These are phyloP conservation scores for Furcasterigmium furcatum DNA, from an alignment of 2,329 filamentous ascomycete species.

Conservation along the genomic window DNA sequence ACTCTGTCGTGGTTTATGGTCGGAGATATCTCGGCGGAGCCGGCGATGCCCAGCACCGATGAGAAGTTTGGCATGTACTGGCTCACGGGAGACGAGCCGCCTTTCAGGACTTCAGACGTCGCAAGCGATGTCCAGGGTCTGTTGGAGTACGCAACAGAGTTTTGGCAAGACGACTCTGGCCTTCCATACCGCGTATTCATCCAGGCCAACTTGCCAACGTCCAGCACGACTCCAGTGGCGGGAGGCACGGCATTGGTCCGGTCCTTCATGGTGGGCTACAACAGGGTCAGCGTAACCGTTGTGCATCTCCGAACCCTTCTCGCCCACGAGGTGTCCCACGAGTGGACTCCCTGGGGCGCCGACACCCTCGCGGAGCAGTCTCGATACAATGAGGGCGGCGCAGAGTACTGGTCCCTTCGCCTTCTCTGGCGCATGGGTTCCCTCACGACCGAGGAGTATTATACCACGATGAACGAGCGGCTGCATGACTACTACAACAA, in stretches of 20 bases:
- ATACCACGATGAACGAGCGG: neutral
- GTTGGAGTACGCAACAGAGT: too few relatives aligned
- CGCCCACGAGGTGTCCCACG: constrained; percentile 5
- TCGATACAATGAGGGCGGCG: constrained; percentile 5
- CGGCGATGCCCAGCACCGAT: neutral
- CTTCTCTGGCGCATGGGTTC: constrained; percentile 2
- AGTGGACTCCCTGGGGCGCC: neutral
- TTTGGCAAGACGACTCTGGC: too few relatives aligned
- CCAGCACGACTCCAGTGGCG: constrained; percentile 4
- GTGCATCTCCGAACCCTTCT: too few relatives aligned
- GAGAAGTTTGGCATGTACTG: constrained; percentile 4
- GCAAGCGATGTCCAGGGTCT: too few relatives aligned
- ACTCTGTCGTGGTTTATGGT: constrained; percentile 3
- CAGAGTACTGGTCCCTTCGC: constrained; percentile 6
- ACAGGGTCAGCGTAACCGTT: neutral
- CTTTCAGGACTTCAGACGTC: too few relatives aligned
- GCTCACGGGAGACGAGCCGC: neutral
- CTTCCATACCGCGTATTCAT: too few relatives aligned
- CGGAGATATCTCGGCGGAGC: constrained; percentile 1
- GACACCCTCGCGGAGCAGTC: constrained; percentile 3
- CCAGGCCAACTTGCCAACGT: constrained; percentile 1
- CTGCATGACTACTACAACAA: constrained; percentile 2
- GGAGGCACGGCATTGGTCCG: too few relatives aligned
- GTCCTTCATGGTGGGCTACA: constrained; percentile 5
- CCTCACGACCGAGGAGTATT: neutral